phyloP scores from a whole-genome alignment of 1,284 basidiomycete genomes.

The Sanghuangporus baumii region DNA sequence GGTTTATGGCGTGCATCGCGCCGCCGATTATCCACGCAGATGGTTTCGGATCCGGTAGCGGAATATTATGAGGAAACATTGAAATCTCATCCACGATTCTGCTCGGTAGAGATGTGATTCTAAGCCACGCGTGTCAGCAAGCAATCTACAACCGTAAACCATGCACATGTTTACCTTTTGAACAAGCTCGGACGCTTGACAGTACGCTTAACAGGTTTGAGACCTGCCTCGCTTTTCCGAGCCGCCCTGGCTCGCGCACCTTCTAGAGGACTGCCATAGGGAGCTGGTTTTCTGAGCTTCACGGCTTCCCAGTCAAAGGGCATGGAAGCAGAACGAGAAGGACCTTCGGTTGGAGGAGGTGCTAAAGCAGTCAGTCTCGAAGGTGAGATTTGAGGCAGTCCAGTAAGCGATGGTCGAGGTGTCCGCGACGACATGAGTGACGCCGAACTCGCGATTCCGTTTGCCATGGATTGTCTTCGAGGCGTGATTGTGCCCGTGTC shows the following conservation, averaged over 20 bases:
- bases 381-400: background rate
- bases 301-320: constrained; percentile 84
- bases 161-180: constrained; percentile 42
- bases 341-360: constrained; percentile 27
- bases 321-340: constrained; percentile 63
- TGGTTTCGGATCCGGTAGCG: constrained; percentile 57
- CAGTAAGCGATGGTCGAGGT: constrained; percentile 4
- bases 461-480: constrained; percentile 8
- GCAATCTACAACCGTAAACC: background rate
- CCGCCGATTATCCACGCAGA: constrained; percentile 63
- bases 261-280: constrained; percentile 56
- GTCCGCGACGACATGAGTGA: background rate
- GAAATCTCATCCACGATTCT: constrained; percentile 65
- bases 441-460: background rate
- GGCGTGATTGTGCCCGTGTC: constrained; percentile 10
- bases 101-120: constrained; percentile 59
- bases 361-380: background rate
- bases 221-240: constrained; percentile 38
- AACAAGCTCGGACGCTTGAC: constrained; percentile 57
- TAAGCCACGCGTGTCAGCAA: constrained; percentile 24
- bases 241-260: constrained; percentile 32
- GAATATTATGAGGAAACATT: constrained; percentile 70
- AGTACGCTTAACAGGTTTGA: constrained; percentile 42
- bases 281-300: constrained; percentile 55
- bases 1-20: constrained; percentile 57